Evolutionary conservation across 306 rosid species (phyloP), one percentile per base, ranked within the genome.

Genomic region (Albizia julibrissin): DNA sequence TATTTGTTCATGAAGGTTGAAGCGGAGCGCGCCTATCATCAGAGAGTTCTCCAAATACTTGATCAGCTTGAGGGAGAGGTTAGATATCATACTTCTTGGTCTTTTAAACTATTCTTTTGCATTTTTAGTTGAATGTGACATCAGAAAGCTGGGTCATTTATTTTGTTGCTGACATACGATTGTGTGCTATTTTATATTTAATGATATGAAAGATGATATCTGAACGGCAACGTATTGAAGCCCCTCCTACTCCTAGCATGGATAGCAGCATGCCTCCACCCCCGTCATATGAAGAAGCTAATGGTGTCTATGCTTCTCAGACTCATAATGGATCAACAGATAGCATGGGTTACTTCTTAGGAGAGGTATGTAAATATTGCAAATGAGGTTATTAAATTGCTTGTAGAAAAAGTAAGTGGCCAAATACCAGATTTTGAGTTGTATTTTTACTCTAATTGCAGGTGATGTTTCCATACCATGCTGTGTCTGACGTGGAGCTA

Each of bases 31-130:
- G 84, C 87, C 50, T 93, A 92, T 87, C 99, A 95, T 87, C 95
- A 93, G 78, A 91, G 92, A 82, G 91, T 89, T 67, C 94, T 95
- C 68, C 93, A 93, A 84, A 84, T 93, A 82, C 93, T 95, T 34
- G 92, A 95, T 89, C 98, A 88, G 78, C 99, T 95, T 66, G 99
- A 93, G 87, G 97, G 98, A 84, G 98, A 95, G 93, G 99, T 90
- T 76, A 54, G 89, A 78, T 75, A 58, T 12, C 40, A 26, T 69
- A 22, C 73, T 69, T 18, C 50, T n/a, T 56, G 50, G 31, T 58
- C 49, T 27, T 50, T 50, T 81, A 81, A 43, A 71, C 74, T 67
- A 69, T 72, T 76, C 50, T 75, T 16, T 68, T 62, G 27, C 43
- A 74, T 18, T 52, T 39, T 31, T 37, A 18, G 66, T 78, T 68